Percentiles rank a stretch among this genome's conserved stretches.
phyloP scores from a whole-genome alignment of 495 filamentous ascomycete genomes.

The Antarctomyces pellizariae region DNA sequence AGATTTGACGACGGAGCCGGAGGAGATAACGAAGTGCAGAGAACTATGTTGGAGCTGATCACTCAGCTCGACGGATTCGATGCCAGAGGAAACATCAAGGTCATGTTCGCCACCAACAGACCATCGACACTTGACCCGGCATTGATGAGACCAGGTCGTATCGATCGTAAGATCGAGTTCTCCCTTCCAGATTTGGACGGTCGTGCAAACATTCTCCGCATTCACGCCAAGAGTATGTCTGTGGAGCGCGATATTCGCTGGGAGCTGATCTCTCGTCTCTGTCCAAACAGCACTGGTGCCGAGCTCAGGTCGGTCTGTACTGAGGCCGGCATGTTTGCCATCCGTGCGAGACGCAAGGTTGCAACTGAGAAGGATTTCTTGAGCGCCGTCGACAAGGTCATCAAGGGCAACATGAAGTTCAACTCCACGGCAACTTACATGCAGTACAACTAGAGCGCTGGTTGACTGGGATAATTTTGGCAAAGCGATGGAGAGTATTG shows the following conservation, averaged over 20 bases:
- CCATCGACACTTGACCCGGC: constrained; percentile 91
- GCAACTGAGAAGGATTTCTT: constrained; percentile 99
- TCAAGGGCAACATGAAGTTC: constrained; percentile 98
- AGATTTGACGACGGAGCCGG: constrained; percentile 96
- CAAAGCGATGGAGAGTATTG: too few species aligned
- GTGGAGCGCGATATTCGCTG: constrained; percentile 96
- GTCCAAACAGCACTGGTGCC: constrained; percentile 90
- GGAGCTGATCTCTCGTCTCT: constrained; percentile 91
- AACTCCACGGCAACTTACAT: constrained; percentile 97
- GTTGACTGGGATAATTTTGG: neutral
- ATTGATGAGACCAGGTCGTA: constrained; percentile 89
- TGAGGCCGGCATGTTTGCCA: constrained; percentile 99
- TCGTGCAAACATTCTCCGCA: constrained; percentile 87
- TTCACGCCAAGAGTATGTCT: constrained; percentile 98
- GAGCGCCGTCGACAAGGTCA: constrained; percentile 94
- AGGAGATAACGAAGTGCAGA: constrained; percentile 97
- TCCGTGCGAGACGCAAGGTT: constrained; percentile 88
- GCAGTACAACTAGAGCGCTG: constrained; percentile 94
- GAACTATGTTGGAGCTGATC: constrained; percentile 96
- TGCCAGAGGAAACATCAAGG: constrained; percentile 93
- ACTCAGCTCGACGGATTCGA: constrained; percentile 97
- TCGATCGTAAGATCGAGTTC: constrained; percentile 98
- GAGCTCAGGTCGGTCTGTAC: constrained; percentile 90
- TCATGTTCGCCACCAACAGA: constrained; percentile 98
- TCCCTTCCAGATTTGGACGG: constrained; percentile 90